Evolutionary conservation across 257 asterid genomes (phyloP).

Genomic region (Nemophila menziesii): DNA sequence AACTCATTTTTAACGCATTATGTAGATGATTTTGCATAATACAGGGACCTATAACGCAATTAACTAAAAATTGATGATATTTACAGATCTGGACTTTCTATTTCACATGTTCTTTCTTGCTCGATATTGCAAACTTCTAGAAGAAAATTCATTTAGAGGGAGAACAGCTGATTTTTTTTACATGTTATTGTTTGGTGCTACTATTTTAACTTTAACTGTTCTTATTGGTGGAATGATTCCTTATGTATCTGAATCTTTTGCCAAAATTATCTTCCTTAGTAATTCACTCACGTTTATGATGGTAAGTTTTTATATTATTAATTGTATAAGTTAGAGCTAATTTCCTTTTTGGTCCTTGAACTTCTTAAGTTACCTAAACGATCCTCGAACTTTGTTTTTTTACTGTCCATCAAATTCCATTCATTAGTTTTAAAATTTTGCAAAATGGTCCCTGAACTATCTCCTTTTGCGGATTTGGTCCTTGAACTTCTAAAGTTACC

Average conservation of each 20-base stretch:
- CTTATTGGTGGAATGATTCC: slow-evolving; percentile 97
- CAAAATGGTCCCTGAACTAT: no score
- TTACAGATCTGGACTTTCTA: slow-evolving; percentile 90
- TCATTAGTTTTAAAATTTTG: no score
- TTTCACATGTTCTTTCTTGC: slow-evolving; percentile 99
- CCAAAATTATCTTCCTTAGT: slow-evolving; percentile 93
- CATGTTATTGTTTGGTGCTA: slow-evolving; percentile 92
- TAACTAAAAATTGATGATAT: no score
- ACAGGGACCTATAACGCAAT: no score
- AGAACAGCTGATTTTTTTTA: slow-evolving; percentile 97
- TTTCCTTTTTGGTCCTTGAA: no score
- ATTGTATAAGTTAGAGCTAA: no score
- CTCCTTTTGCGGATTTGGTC: no score
- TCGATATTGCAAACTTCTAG: slow-evolving; percentile 98
- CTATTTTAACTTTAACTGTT: slow-evolving; percentile 81
- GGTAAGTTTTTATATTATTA: slow-evolving; percentile 37
- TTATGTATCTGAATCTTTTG: slow-evolving; percentile 83
- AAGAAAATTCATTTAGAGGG: slow-evolving; percentile 93
- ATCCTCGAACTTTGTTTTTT: background rate
- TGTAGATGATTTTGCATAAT: no score
- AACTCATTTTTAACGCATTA: no score
- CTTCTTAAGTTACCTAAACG: background rate
- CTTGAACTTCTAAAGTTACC: no score
- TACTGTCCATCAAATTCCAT: background rate
- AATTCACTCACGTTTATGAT: slow-evolving; percentile 98